phyloP scores from a whole-genome alignment of 2,329 filamentous ascomycete species.

The Westerdykella ornata region DNA sequence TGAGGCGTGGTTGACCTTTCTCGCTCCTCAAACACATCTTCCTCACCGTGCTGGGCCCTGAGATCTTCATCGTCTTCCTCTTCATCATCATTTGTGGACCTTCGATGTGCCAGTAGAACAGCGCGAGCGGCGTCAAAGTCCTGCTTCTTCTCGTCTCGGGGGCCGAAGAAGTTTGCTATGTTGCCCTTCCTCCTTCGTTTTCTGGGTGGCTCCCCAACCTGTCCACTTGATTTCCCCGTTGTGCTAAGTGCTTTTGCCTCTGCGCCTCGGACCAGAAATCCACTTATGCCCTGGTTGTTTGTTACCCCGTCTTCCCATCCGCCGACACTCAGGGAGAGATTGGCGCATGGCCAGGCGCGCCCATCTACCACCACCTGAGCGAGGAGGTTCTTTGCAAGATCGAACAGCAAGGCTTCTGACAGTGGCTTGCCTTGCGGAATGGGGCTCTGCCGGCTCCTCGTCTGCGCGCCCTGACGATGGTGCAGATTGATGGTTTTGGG shows the following conservation, averaged over 20 bases:
- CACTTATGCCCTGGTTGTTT: slow-evolving; percentile 78
- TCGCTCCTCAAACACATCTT: background rate
- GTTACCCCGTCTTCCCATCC: slow-evolving; percentile 84
- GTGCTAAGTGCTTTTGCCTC: slow-evolving; percentile 45
- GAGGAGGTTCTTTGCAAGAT: slow-evolving; percentile 68
- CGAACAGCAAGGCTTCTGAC: slow-evolving; percentile 65
- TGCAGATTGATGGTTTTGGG: slow-evolving; percentile 83
- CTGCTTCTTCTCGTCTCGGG: slow-evolving; percentile 24
- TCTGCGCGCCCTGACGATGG: slow-evolving; percentile 67
- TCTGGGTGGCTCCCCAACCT: slow-evolving; percentile 17
- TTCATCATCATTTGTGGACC: slow-evolving; percentile 19
- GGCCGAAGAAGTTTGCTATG: slow-evolving; percentile 34
- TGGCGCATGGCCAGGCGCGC: slow-evolving; percentile 81
- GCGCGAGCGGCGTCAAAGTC: slow-evolving; percentile 31
- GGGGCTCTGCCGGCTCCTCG: slow-evolving; percentile 64
- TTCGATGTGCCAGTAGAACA: slow-evolving; percentile 23
- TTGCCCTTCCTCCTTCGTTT: slow-evolving; percentile 32
- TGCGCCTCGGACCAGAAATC: slow-evolving; percentile 68
- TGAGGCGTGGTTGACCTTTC: too few species aligned
- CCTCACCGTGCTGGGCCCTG: background rate
- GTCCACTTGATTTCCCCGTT: slow-evolving; percentile 10
- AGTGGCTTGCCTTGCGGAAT: slow-evolving; percentile 71
- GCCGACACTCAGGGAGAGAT: slow-evolving; percentile 80
- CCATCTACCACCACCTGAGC: slow-evolving; percentile 72
- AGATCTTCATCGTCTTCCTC: slow-evolving; percentile 14